A percentile compares a stretch with the other conserved stretches of the same genome.
These are phyloP conservation scores for Phytopythium aichiense DNA, from an alignment of 352 stramenopile genomes.

Conservation along the genomic window DNA sequence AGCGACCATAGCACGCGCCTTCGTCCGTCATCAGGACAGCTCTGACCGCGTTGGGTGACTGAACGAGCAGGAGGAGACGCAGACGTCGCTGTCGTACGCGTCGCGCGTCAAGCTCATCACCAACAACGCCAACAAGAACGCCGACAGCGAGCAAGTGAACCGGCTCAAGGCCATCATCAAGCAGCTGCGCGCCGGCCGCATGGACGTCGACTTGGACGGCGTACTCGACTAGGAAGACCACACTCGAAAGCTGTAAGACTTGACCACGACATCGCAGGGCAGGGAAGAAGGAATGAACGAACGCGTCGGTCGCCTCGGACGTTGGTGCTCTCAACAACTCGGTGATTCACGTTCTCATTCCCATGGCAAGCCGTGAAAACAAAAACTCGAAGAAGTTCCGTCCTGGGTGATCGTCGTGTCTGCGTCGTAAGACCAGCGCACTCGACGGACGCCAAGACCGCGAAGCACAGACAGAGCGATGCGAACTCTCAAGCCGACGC, in stretches of 20 bases:
- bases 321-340: conserved; percentile 81
- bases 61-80: conserved; percentile 60
- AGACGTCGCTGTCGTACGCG: conserved; percentile 79
- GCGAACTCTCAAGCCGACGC: neutral
- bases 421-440: conserved; percentile 15
- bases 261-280: neutral
- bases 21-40: neutral
- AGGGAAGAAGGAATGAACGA: conserved; percentile 6
- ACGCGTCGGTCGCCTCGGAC: conserved; percentile 3
- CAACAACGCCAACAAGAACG: conserved; percentile 85
- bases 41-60: neutral
- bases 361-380: conserved; percentile 22
- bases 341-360: conserved; percentile 71
- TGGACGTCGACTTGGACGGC: conserved; percentile 66
- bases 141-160: conserved; percentile 81
- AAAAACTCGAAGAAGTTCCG: conserved; percentile 29
- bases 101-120: conserved; percentile 88
- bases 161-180: conserved; percentile 82
- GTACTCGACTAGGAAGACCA: conserved; percentile 33
- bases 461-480: neutral
- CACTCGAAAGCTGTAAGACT: neutral
- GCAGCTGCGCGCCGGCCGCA: conserved; percentile 60
- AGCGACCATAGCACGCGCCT: neutral
- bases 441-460: neutral
- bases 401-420: conserved; percentile 18